Evolutionary conservation across 2,329 filamentous ascomycete genomes (phyloP).

Genomic region (Ceratocystis colombiana): DNA sequence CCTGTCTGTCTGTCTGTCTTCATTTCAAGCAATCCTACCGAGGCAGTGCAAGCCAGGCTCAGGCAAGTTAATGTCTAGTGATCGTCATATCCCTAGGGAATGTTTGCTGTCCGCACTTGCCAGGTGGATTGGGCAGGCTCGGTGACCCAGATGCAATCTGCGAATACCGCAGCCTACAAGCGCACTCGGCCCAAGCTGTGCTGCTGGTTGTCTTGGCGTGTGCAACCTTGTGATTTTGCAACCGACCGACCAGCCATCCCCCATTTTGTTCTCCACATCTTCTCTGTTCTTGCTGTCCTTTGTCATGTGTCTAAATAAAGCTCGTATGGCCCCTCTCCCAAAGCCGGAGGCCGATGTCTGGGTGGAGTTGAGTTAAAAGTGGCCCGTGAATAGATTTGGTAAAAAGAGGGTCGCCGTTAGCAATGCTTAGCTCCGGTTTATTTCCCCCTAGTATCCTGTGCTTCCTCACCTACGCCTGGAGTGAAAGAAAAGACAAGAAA

Average conservation of each 20-base stretch:
- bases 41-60: background rate
- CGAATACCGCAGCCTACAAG: background rate
- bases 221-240: background rate
- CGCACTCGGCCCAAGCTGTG: background rate
- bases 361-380: too few species aligned
- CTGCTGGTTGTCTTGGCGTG: background rate
- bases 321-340: background rate
- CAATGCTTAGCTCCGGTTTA: background rate
- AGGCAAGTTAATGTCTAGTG: background rate
- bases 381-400: background rate
- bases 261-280: too few species aligned
- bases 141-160: background rate
- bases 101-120: background rate
- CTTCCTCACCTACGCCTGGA: background rate
- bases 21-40: background rate
- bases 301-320: constrained; percentile 7
- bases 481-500: background rate
- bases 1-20: too few species aligned
- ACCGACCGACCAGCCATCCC: background rate
- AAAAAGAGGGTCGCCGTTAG: too few species aligned
- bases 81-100: background rate
- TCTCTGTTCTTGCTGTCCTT: background rate
- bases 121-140: background rate
- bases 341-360: background rate
- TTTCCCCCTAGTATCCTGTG: background rate